Conservation (phyloP, 2,329 filamentous ascomycete species). For the Diplocarpon rosae region DNA sequence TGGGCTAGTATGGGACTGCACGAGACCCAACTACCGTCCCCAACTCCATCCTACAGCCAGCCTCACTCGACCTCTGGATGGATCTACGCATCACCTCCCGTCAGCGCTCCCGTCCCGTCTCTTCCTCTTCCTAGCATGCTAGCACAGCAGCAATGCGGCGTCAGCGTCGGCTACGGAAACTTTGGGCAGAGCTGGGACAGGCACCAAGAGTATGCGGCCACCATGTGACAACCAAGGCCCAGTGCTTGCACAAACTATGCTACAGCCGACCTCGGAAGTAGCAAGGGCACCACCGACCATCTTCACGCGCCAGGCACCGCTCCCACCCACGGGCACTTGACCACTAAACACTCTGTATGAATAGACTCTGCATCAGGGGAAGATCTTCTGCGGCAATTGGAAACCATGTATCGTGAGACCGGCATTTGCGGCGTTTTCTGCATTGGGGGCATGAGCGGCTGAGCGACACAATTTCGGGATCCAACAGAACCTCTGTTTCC, state of each 20-base stretch:
- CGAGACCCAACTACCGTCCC: slow-evolving; percentile 65
- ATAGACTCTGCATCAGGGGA: slow-evolving; percentile 14
- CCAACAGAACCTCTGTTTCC: slow-evolving; percentile 16
- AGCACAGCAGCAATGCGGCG: slow-evolving; percentile 69
- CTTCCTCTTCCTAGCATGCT: slow-evolving; percentile 82
- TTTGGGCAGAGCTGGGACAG: slow-evolving; percentile 70
- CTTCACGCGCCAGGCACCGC: slow-evolving; percentile 30
- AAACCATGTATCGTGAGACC: slow-evolving; percentile 17
- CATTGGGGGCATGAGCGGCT: too few relatives aligned
- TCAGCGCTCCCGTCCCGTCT: slow-evolving; percentile 61
- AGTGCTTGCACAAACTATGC: slow-evolving; percentile 32
- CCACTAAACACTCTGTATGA: slow-evolving; percentile 5
- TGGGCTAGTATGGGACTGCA: slow-evolving; percentile 72
- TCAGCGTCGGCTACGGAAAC: slow-evolving; percentile 61
- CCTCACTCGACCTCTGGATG: slow-evolving; percentile 62
- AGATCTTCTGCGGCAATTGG: slow-evolving; percentile 27
- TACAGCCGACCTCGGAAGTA: too few relatives aligned
- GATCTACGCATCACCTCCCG: slow-evolving; percentile 72
- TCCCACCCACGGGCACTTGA: background rate
- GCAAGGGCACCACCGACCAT: too few relatives aligned
- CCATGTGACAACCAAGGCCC: slow-evolving; percentile 63
- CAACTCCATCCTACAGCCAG: slow-evolving; percentile 69
- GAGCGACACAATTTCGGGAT: slow-evolving; percentile 23
- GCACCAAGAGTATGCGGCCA: slow-evolving; percentile 74
- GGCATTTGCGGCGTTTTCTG: too few relatives aligned